Base-by-base conservation (phyloP, 2,329 filamentous ascomycete species). In the Helotiales sp. region DNA sequence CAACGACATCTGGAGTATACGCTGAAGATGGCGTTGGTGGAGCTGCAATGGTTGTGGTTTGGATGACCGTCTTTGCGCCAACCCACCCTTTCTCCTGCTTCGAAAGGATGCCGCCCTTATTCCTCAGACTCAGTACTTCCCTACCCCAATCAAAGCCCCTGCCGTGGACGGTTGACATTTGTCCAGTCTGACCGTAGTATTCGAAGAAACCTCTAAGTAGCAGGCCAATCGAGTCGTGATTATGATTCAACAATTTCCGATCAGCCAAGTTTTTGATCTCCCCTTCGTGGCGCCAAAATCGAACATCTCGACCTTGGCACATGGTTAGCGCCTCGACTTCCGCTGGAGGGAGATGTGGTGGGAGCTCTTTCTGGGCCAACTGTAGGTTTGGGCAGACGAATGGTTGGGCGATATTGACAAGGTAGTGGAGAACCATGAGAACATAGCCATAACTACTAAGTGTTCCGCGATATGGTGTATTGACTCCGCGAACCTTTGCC, bases 361-460 rank as follows among this genome's bases (percentile, higher is more conserved):
- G 81, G 8, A 78, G 80, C 10, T 80, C 83, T 40, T 79, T 84
- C 66, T 80, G 81, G 72, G 85, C 82, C 63, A 84, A 79, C 76
- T 96, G 93, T 1, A 97, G 84, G 75, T 97, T 97, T 0, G 92
- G 93, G 66, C 93, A 89, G 20, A 97, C 91, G 63, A 93, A 93
- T 0, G 94, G 93, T 57, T 87, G 83, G 0, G 87, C 91, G 61
- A 97, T 79, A 73, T 97, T 97, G 75, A 96, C 88, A 30, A 97
- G 86, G 75, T 95, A 97, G 79, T 97, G 94, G 17, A 97, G 82
- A 4, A 96, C 89, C 93, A 97, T 97, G 45, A 97, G 81, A 5
- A 96, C 93, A 78, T 95, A 97, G 59, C 94, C 93, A 75, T 97
- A 97, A 71, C 92, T 95, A 61, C 91, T 94, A 20, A 97, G 82